These are phyloP conservation scores for Jatropha curcas DNA, from an alignment of 345 rosid species.

Conservation along the genomic window DNA sequence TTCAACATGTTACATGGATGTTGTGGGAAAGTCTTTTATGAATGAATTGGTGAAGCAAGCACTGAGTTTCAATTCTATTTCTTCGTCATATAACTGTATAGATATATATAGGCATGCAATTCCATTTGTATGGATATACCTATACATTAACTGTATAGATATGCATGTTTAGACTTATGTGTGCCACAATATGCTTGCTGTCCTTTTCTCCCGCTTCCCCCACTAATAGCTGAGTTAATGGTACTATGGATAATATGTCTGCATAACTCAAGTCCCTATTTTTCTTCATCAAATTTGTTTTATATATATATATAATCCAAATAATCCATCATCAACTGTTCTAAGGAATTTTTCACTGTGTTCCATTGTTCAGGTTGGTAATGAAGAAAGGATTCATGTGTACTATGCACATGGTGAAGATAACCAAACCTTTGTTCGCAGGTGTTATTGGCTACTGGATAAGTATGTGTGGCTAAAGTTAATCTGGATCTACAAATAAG, in stretches of 20 bases:
- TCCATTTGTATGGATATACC: too few species aligned
- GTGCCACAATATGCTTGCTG: neutral
- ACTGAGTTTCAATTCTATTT: neutral
- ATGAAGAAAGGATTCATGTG: constrained; percentile 96
- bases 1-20: neutral
- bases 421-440: constrained; percentile 86
- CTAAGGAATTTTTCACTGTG: constrained; percentile 12
- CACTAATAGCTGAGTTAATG: neutral
- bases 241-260: neutral
- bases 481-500: neutral
- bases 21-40: neutral
- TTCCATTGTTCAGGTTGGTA: constrained; percentile 61
- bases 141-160: neutral
- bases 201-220: neutral
- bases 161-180: neutral
- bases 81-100: neutral
- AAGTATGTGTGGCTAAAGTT: constrained; percentile 55
- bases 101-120: neutral
- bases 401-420: constrained; percentile 98
- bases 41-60: neutral
- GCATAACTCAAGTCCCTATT: neutral
- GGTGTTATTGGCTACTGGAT: constrained; percentile 99
- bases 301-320: neutral
- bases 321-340: neutral
- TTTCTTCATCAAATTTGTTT: neutral